A percentile compares a stretch with the other conserved stretches of the same genome.
These are phyloP conservation scores for Starmerella sp. DNA, from an alignment of 805 yeast species.

Conservation along the genomic window DNA sequence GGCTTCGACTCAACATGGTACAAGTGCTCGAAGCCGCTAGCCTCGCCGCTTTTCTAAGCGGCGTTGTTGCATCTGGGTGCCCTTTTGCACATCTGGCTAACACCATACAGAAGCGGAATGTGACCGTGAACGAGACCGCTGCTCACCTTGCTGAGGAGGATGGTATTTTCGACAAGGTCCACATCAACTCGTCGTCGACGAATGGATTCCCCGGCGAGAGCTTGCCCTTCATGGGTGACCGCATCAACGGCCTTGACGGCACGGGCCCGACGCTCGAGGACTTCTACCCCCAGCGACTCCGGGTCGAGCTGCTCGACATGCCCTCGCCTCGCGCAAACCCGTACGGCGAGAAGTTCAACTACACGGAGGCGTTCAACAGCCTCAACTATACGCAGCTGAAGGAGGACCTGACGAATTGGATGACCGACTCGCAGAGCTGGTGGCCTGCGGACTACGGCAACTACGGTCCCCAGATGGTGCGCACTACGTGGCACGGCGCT, in stretches of 20 bases:
- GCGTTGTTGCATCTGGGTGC: not conserved
- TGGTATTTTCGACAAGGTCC: not conserved
- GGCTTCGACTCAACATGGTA: not conserved
- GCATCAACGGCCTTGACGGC: constrained; percentile 16
- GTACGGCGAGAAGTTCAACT: constrained; percentile 12
- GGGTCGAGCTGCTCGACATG: constrained; percentile 15
- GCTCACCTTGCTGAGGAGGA: not conserved
- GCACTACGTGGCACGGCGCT: constrained; percentile 20
- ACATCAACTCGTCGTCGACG: not conserved
- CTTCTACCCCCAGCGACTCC: constrained; percentile 16
- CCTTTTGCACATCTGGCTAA: not conserved
- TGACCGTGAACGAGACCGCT: not conserved
- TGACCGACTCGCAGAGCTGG: constrained; percentile 18
- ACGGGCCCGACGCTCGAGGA: constrained; percentile 16
- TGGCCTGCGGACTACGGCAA: constrained; percentile 21
- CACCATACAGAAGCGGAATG: not conserved
- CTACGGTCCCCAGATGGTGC: constrained; percentile 18
- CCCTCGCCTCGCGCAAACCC: constrained; percentile 16
- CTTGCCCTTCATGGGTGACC: constrained; percentile 11
- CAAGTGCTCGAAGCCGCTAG: not conserved
- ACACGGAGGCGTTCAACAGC: constrained; percentile 13
- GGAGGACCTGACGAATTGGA: constrained; percentile 10
- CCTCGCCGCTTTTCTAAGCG: not conserved
- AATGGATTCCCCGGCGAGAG: not conserved
- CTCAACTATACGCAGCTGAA: constrained; percentile 17